Base-by-base conservation (phyloP, 2,329 filamentous ascomycete genomes). In the Colletotrichum sp. region DNA sequence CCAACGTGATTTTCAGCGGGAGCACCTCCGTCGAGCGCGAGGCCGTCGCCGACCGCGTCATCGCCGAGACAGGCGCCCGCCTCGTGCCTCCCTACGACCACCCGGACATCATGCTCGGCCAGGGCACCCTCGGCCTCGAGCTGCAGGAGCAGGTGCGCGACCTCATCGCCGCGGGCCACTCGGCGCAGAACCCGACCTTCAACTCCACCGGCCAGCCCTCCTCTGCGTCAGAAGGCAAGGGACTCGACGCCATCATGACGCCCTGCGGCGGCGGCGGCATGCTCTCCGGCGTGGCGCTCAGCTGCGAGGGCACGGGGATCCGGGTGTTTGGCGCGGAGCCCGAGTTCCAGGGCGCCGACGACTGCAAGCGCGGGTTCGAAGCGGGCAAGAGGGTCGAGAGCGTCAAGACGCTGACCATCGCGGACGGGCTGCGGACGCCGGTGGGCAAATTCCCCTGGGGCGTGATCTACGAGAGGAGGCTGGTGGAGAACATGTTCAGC, bases 71-170 rank as follows among this genome's bases (percentile, higher is more conserved):
- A 1, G 93, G 94, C 55, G 96, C 95, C 0, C 92, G 93, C 1
- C 88, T 98, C 12, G 90, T 99, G 6, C 96, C 96, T 70, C 96
- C 97, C 0, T 98, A 98, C 83, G 95, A 99, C 84, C 95, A 99
- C 85, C 94, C 95, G 4, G 92, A 98, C 83, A 96, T 98, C 79
- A 94, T 99, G 72, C 91, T 98, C 1, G 96, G 97, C 0, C 96
- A 98, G 87, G 97, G 96, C n/a, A 99, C 96, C 1, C 88, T 95
- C 77, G 96, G 93, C 0, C 84, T 98, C 7, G 97, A 99, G 84
- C 85, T 98, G 39, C 93, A 96, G 82, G 87, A 90, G 76, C 96
- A 99, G 82, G 94, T 93, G 2, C 84, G 82, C 6, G 88, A 89
- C 59, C 80, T 93, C 77, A 87, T 93, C 57, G 82, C 81, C 8